A percentile compares a stretch with the other conserved stretches of the same genome.
Conservation (phyloP, 2,329 filamentous ascomycete species). For the Phialophora verrucosa region DNA sequence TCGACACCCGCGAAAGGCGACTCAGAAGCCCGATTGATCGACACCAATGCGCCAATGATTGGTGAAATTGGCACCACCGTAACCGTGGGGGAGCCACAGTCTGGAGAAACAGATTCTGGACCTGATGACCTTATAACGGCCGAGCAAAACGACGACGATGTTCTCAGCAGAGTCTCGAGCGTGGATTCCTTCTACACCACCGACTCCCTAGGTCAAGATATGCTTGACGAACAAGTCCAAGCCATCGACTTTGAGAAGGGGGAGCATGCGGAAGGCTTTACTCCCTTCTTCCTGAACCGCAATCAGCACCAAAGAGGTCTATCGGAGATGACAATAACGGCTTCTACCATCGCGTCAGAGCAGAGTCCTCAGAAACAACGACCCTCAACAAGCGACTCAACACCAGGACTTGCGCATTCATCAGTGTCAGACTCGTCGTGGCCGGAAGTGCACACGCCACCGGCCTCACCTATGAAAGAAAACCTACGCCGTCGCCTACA, state of each 20-base stretch:
- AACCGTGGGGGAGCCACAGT: neutral
- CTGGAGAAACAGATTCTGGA: too few relatives aligned
- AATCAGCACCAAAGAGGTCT: constrained; percentile 41
- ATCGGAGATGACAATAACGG: constrained; percentile 42
- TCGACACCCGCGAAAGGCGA: neutral
- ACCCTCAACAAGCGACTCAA: constrained; percentile 40
- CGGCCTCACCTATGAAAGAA: constrained; percentile 27
- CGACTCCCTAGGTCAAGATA: constrained; percentile 26
- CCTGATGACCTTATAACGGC: neutral
- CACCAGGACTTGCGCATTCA: constrained; percentile 53
- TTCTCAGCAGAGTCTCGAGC: constrained; percentile 45
- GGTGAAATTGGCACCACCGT: neutral
- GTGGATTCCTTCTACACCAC: constrained; percentile 53
- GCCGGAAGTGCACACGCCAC: constrained; percentile 50
- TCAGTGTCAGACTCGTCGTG: constrained; percentile 48
- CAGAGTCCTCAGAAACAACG: constrained; percentile 11
- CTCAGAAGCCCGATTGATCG: neutral
- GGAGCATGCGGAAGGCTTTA: constrained; percentile 19
- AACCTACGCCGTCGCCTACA: constrained; percentile 34
- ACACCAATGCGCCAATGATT: neutral
- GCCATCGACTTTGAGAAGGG: constrained; percentile 24
- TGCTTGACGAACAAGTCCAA: constrained; percentile 11
- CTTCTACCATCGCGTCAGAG: constrained; percentile 34
- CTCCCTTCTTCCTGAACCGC: constrained; percentile 24
- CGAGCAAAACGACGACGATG: constrained; percentile 4